Conservation (phyloP, 768 basidiomycete species). For the Megacollybia marginata region DNA sequence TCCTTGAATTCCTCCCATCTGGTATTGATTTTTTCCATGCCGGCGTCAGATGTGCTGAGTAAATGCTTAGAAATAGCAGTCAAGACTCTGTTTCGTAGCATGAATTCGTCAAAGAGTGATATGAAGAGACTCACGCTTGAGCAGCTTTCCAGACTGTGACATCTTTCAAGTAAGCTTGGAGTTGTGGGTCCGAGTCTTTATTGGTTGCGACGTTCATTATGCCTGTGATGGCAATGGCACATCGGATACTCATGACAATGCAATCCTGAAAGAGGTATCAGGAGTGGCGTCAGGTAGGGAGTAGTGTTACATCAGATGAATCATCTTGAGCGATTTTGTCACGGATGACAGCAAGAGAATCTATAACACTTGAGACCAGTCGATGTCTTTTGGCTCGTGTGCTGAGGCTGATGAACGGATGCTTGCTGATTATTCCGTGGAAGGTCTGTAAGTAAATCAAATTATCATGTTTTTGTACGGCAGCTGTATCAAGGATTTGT, state of each 20-base stretch:
- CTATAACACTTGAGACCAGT: background rate
- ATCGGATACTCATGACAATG: background rate
- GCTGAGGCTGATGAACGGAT: background rate
- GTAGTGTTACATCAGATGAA: background rate
- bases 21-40: background rate
- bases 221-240: background rate
- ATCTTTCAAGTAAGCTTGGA: background rate
- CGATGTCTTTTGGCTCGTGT: background rate
- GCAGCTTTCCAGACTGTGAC: background rate
- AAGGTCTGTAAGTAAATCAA: background rate
- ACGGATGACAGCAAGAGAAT: background rate
- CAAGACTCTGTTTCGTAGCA: background rate
- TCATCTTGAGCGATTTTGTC: background rate
- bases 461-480: background rate
- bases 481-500: background rate
- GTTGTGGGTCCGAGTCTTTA: background rate
- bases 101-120: background rate
- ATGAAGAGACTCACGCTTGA: background rate
- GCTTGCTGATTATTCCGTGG: background rate
- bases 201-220: background rate
- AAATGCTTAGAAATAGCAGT: background rate
- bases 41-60: background rate
- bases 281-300: background rate
- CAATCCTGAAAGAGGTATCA: background rate
- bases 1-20: background rate